Base-by-base conservation (phyloP, 192 early-diverging fungal genomes). In the Coemansia sp. region DNA sequence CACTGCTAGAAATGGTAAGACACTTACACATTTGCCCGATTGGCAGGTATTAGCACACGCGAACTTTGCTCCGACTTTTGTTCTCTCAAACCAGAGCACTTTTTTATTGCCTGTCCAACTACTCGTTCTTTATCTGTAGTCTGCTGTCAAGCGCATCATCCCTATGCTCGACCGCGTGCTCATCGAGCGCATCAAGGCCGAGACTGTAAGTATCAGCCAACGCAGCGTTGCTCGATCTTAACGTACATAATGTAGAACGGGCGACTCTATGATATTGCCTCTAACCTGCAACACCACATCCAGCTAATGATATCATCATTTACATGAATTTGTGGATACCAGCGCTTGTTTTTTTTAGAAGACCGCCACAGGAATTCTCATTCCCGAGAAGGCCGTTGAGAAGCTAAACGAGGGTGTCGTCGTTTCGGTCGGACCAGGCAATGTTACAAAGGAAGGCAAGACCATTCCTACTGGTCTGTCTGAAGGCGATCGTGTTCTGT, bases 371-470 rank as follows among this genome's bases (percentile, higher is more conserved):
- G 98, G 98, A 71, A 87, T 99, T 64, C 92, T 89, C 82, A 94
- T 99, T 48, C 98, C 98, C 44, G 95, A 99, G 81, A 97, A 97
- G 86, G 92, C 96, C n/a, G 92, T 96, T 68, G 96, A 98, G 84
- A 83, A 90, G 54, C 81, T 96, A 44, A 97, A 99, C 85, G 97
- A 99, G 83, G 98, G 90, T 49, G 63, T 93, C 62, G 95, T 99
- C 52, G 82, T 99, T 64, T 90, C 95, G 26, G 90, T 92, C 27
- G 98, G 98, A 47, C 94, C 94, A 64, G 98, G 98, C 59, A 82
- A 87, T 49, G 66, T 93, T 41, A 88, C 86, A 76, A 93, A 95
- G 73, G 89, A 93, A 31, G 95, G 95, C 44, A 90, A 86, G 71
- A 69, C 88, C 58, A 85, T 91, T 58, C 86, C 95, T 52, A 72